Percentiles rank a stretch among this genome's conserved stretches.
These are phyloP conservation scores for Diaporthe aspalathi DNA, from an alignment of 2,329 filamentous ascomycete genomes.

Conservation along the genomic window DNA sequence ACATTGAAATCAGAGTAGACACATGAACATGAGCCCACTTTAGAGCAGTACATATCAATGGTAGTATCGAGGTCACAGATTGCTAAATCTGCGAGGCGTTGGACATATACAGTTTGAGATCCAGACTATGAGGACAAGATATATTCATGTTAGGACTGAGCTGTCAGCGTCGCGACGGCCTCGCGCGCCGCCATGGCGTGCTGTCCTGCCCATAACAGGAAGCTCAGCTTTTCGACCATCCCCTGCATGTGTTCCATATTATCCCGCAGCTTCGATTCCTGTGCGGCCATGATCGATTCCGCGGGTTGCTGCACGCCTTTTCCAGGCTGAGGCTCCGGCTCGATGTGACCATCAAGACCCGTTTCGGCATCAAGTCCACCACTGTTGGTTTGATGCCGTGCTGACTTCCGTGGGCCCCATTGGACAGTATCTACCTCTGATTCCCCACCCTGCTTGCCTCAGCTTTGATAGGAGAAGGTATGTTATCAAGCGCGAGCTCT, in stretches of 20 bases:
- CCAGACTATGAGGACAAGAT: no score
- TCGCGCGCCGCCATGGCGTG: background rate
- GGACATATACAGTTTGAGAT: no score
- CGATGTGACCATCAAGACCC: background rate
- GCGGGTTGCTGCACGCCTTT: background rate
- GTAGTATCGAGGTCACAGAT: no score
- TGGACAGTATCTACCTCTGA: no score
- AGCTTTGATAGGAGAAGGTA: background rate
- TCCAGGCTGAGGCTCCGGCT: background rate
- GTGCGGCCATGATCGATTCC: background rate
- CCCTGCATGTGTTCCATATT: background rate
- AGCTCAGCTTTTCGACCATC: slow-evolving; percentile 1
- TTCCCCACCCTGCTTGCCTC: no score
- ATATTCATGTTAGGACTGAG: background rate
- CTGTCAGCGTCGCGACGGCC: background rate
- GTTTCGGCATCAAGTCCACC: no score
- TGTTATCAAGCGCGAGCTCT: background rate
- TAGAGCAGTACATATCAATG: no score
- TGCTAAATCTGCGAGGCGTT: no score
- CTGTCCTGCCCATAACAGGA: background rate
- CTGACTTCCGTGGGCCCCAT: no score
- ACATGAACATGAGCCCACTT: no score
- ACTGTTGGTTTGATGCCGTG: no score
- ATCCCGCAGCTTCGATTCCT: background rate
- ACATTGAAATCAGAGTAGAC: no score